A percentile compares a stretch with the other conserved stretches of the same genome.
phyloP scores from a whole-genome alignment of 2,329 filamentous ascomycete species.

The Mollisia scopiformis region DNA sequence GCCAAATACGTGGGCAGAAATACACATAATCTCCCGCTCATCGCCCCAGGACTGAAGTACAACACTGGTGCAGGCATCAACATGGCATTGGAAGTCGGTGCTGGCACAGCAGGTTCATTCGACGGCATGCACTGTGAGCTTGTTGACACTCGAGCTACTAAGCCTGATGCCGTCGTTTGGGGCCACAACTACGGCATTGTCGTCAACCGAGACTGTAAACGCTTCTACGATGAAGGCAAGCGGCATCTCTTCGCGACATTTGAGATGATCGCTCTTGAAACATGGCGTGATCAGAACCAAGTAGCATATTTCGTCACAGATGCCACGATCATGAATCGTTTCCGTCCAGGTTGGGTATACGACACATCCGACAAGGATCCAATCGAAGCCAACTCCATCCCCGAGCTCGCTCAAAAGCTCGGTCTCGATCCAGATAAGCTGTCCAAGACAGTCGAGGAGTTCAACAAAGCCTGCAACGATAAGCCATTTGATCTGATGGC shows the following conservation, averaged over 20 bases:
- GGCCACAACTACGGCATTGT: conserved; percentile 48
- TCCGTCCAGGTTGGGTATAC: conserved; percentile 46
- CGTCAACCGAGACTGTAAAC: conserved; percentile 43
- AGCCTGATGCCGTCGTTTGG: conserved; percentile 33
- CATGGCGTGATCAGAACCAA: conserved; percentile 44
- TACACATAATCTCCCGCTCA: conserved; percentile 43
- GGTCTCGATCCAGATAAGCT: conserved; percentile 39
- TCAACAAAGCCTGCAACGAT: conserved; percentile 41
- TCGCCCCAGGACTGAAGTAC: conserved; percentile 44
- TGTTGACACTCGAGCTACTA: conserved; percentile 43
- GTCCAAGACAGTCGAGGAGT: conserved; percentile 43
- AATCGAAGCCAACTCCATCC: conserved; percentile 43
- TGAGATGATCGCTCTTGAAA: conserved; percentile 36
- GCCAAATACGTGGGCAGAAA: conserved; percentile 42
- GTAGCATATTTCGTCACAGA: conserved; percentile 46
- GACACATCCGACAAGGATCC: conserved; percentile 46
- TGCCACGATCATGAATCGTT: conserved; percentile 43
- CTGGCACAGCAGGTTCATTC: conserved; percentile 43
- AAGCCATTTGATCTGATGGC: conserved; percentile 45
- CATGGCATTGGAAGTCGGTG: conserved; percentile 45
- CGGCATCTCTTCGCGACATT: conserved; percentile 46
- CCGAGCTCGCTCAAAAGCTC: conserved; percentile 43
- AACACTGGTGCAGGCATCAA: conserved; percentile 43
- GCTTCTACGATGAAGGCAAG: conserved; percentile 43
- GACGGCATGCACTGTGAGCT: conserved; percentile 47